These are phyloP conservation scores for Suillus lakei DNA, from an alignment of 768 basidiomycete species.

Conservation along the genomic window DNA sequence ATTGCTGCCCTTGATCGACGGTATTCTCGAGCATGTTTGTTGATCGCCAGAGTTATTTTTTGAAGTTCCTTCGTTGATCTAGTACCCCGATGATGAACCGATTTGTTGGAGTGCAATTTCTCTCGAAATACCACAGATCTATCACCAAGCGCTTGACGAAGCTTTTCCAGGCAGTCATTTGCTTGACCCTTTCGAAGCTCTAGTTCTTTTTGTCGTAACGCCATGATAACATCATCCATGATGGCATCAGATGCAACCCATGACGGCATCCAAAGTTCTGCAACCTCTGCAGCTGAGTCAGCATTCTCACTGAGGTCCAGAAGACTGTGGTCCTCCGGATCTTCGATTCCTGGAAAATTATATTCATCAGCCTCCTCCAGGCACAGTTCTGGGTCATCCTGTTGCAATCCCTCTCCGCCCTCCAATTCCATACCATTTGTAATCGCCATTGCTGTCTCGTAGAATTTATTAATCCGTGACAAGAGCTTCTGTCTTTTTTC, in stretches of 20 bases:
- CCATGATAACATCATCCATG: not conserved
- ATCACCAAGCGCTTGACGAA: conserved; percentile 4
- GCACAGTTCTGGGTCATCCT: not conserved
- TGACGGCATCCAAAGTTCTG: conserved; percentile 12
- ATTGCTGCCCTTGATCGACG: not conserved
- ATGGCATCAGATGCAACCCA: not conserved
- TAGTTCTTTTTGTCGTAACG: conserved; percentile 8
- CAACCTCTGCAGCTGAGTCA: not conserved
- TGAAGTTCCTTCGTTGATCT: conserved; percentile 6
- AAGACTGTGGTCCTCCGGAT: not conserved
- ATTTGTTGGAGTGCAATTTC: conserved; percentile 8
- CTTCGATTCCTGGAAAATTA: not conserved
- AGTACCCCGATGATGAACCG: not conserved
- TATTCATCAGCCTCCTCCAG: not conserved
- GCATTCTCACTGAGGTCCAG: not conserved
- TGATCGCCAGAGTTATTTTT: conserved; percentile 1
- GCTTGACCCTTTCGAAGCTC: conserved; percentile 13
- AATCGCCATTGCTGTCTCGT: not conserved
- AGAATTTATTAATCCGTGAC: not conserved
- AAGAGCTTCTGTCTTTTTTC: conserved; percentile 6
- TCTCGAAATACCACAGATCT: conserved; percentile 10
- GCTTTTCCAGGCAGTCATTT: conserved; percentile 12
- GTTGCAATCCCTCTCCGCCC: not conserved
- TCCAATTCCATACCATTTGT: not conserved
- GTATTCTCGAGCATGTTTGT: conserved; percentile 4